phyloP scores from a whole-genome alignment of 78 protist species.

The Goniomonas avonlea region DNA sequence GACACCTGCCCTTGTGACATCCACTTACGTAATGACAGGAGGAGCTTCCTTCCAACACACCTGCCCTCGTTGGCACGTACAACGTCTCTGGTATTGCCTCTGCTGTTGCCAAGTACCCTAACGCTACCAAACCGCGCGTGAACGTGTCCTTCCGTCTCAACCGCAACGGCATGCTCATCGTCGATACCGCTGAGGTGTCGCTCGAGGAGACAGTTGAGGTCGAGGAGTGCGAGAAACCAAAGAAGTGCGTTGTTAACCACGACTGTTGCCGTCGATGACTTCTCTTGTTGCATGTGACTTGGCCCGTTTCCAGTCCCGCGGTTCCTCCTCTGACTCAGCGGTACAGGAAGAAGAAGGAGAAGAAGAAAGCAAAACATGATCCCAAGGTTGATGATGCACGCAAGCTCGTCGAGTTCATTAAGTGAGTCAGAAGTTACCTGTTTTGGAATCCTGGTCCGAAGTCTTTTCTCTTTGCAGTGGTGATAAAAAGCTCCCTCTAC shows the following conservation, averaged over 20 bases:
- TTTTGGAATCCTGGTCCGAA: no score
- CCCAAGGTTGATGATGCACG: neutral
- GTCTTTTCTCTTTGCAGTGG: no score
- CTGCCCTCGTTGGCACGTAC: neutral
- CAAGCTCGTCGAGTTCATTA: no score
- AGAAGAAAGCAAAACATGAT: neutral
- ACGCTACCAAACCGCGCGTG: conserved; percentile 1
- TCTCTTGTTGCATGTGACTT: no score
- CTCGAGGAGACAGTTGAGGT: conserved; percentile 22
- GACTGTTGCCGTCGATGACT: no score
- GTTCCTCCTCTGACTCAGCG: no score
- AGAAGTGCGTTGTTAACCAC: no score
- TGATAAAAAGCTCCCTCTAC: no score
- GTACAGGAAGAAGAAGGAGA: neutral
- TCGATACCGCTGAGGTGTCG: conserved; percentile 2
- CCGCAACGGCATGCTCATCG: neutral
- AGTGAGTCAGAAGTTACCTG: no score
- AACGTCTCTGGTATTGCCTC: no score
- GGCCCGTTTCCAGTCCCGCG: no score
- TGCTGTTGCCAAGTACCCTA: conserved; percentile 3
- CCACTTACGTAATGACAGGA: conserved; percentile 4
- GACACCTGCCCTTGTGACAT: neutral
- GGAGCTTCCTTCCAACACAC: neutral
- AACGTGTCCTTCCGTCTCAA: conserved; percentile 16
- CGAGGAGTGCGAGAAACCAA: conserved; percentile 17